phyloP scores from a whole-genome alignment of 1,139 yeast genomes.

The Taphrina sp. region DNA sequence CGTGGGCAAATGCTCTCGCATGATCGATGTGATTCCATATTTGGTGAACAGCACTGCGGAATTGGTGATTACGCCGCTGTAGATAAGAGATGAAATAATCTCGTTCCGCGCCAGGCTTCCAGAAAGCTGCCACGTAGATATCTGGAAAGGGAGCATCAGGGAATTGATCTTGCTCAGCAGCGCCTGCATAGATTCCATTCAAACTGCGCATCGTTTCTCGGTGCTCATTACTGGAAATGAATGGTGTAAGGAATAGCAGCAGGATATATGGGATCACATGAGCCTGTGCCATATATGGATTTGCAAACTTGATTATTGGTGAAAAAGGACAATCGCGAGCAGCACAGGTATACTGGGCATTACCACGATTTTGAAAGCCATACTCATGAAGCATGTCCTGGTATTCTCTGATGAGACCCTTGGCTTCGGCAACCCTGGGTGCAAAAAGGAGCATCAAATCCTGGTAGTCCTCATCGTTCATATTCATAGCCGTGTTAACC shows the following conservation, averaged over 20 bases:
- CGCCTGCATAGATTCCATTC: not conserved
- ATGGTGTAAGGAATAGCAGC: conserved; percentile 12
- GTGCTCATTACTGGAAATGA: not conserved
- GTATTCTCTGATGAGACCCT: not conserved
- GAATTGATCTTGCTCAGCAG: not conserved
- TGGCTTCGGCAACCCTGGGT: not conserved
- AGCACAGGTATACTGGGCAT: not conserved
- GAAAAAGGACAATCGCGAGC: conserved; percentile 1
- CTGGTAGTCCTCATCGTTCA: not conserved
- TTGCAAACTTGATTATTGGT: conserved; percentile 10
- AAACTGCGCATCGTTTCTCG: not conserved
- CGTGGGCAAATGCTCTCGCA: no score
- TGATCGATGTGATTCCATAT: conserved; percentile 7
- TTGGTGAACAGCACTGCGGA: not conserved
- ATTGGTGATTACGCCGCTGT: conserved; percentile 3
- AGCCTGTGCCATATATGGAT: conserved; percentile 4
- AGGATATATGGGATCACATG: conserved; percentile 6
- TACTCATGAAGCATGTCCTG: not conserved
- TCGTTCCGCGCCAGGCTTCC: conserved; percentile 19
- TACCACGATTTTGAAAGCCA: no score
- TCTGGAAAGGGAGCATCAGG: conserved; percentile 12
- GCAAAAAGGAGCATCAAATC: not conserved
- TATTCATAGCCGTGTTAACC: not conserved
- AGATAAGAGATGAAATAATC: conserved; percentile 1
- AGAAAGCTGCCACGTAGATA: conserved; percentile 3